These are phyloP conservation scores for Nitzschia putrida DNA, from an alignment of 108 stramenopile species.

Conservation along the genomic window DNA sequence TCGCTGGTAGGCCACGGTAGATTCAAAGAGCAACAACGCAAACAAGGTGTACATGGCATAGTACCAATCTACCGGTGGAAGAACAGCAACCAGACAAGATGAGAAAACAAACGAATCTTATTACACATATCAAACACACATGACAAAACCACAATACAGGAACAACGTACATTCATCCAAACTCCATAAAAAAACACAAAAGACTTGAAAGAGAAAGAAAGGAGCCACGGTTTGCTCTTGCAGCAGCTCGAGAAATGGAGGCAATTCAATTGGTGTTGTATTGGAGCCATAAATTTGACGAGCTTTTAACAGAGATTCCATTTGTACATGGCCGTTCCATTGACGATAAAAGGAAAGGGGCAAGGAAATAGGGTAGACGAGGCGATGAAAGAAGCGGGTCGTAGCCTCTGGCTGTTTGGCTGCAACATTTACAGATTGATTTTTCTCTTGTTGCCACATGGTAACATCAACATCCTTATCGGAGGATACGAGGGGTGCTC, in stretches of 20 bases:
- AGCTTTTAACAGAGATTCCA: conserved; percentile 26
- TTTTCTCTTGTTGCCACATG: conserved; percentile 28
- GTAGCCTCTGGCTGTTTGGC: background rate
- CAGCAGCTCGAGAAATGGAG: conserved; percentile 84
- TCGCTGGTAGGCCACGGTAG: conserved; percentile 85
- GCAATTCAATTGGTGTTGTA: conserved; percentile 80
- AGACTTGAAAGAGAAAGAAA: conserved; percentile 97
- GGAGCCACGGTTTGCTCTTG: conserved; percentile 91
- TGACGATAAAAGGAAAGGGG: conserved; percentile 62
- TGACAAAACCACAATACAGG: background rate
- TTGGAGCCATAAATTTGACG: conserved; percentile 81
- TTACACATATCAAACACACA: too few relatives aligned
- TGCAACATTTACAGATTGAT: background rate
- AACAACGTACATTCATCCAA: conserved; percentile 82
- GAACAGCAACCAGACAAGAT: background rate
- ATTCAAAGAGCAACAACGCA: conserved; percentile 92
- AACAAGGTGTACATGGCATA: conserved; percentile 93
- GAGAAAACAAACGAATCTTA: background rate
- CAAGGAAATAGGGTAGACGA: conserved; percentile 65
- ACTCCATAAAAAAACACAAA: conserved; percentile 95
- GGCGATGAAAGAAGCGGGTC: conserved; percentile 52
- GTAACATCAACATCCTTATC: conserved; percentile 30
- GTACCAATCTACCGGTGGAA: conserved; percentile 68
- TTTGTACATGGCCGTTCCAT: conserved; percentile 60
- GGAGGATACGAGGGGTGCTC: conserved; percentile 24